Percentiles rank a stretch among this genome's conserved stretches.
These are phyloP conservation scores for Xerocomus minutiporus DNA, from an alignment of 1,284 basidiomycete genomes.

Conservation along the genomic window DNA sequence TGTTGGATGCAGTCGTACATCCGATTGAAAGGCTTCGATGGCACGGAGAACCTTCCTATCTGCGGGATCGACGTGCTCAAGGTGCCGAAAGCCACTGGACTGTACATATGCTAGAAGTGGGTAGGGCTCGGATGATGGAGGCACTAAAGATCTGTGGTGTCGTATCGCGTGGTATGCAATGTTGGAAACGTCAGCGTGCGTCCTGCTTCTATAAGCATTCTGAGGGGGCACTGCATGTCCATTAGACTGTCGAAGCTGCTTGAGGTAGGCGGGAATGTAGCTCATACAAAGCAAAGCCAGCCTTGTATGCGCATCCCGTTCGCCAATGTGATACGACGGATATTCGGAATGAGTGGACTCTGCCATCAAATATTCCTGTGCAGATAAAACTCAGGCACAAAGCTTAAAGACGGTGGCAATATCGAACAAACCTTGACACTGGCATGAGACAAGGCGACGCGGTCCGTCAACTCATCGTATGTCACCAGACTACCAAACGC, in stretches of 20 bases:
- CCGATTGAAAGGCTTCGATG: neutral
- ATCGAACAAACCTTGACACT: conserved; percentile 1
- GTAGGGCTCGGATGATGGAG: neutral
- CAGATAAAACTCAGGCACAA: neutral
- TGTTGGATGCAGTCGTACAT: neutral
- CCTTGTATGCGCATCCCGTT: neutral
- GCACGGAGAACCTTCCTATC: neutral
- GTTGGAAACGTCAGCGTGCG: neutral
- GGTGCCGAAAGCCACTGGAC: neutral
- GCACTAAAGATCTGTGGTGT: neutral
- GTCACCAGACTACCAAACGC: conserved; percentile 6
- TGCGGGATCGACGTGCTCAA: neutral
- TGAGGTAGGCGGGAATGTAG: neutral
- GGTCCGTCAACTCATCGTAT: neutral
- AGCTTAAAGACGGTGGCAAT: neutral
- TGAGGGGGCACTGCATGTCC: neutral
- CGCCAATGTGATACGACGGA: neutral
- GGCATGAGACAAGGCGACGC: conserved; percentile 8
- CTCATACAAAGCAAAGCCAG: neutral
- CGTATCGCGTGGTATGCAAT: neutral
- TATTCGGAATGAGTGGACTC: neutral
- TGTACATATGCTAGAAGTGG: neutral
- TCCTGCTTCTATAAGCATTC: neutral
- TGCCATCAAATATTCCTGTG: neutral
- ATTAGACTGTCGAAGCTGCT: neutral